Conservation (phyloP, 257 asterid genomes). For the Petunia secreta region DNA sequence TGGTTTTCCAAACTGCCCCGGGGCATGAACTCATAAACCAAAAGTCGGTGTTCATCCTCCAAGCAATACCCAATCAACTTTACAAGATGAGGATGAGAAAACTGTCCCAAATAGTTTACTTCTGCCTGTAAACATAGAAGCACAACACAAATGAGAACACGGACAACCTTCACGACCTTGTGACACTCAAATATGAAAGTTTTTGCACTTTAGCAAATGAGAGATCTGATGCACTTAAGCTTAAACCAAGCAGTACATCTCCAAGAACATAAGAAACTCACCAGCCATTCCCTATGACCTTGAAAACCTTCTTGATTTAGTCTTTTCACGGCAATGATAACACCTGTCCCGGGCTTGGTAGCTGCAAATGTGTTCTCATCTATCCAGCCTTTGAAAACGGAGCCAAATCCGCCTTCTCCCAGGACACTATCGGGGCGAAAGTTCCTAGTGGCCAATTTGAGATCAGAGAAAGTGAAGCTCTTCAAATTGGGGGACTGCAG, state of each 20-base stretch:
- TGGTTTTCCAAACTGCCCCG: conserved; percentile 40
- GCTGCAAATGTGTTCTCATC: conserved; percentile 67
- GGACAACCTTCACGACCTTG: background rate
- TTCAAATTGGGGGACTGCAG: conserved; percentile 73
- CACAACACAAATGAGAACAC: background rate
- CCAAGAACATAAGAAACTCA: conserved; percentile 41
- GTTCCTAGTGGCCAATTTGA: conserved; percentile 74
- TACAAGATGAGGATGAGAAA: conserved; percentile 34
- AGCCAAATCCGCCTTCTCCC: conserved; percentile 91
- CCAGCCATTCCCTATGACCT: conserved; percentile 92
- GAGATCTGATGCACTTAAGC: background rate
- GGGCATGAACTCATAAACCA: conserved; percentile 44
- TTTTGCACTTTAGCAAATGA: background rate
- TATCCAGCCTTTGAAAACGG: conserved; percentile 91
- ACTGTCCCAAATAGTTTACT: conserved; percentile 35
- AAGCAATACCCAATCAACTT: conserved; percentile 35
- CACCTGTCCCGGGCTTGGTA: conserved; percentile 78
- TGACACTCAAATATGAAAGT: background rate
- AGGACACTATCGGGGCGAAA: conserved; percentile 83
- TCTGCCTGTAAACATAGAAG: conserved; percentile 22
- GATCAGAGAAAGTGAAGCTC: conserved; percentile 65
- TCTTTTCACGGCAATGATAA: conserved; percentile 74
- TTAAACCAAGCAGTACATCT: background rate
- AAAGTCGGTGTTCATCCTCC: conserved; percentile 43
- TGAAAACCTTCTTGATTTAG: conserved; percentile 76